These are phyloP conservation scores for Cucurbita maxima DNA, from an alignment of 306 rosid genomes.

Conservation along the genomic window DNA sequence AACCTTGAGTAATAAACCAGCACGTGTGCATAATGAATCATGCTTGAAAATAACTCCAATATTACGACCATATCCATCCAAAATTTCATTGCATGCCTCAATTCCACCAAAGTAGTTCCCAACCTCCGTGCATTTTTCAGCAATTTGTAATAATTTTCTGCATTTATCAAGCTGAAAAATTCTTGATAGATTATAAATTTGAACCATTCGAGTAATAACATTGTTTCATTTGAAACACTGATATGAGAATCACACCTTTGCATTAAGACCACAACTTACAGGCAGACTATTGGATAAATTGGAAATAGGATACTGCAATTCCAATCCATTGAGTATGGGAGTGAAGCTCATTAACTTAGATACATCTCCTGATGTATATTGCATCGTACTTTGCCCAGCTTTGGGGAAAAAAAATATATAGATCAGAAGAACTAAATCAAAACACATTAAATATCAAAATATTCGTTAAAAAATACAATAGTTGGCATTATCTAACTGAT, in stretches of 20 bases:
- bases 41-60: constrained; percentile 38
- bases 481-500: background rate
- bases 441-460: background rate
- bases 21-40: constrained; percentile 62
- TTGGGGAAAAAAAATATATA: constrained; percentile 12
- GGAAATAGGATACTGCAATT: constrained; percentile 35
- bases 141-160: constrained; percentile 52
- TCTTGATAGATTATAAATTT: constrained; percentile 14
- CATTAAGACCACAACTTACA: constrained; percentile 21
- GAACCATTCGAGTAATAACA: background rate
- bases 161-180: constrained; percentile 61
- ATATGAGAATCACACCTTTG: constrained; percentile 24
- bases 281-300: constrained; percentile 28
- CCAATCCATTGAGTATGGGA: constrained; percentile 36
- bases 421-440: background rate
- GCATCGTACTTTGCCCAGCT: constrained; percentile 57
- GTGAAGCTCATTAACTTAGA: constrained; percentile 50
- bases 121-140: constrained; percentile 42
- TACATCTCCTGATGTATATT: constrained; percentile 63
- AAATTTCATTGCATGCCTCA: constrained; percentile 82
- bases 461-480: background rate
- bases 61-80: constrained; percentile 42
- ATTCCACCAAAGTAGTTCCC: constrained; percentile 48
- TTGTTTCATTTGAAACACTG: background rate
- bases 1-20: constrained; percentile 78